Evolutionary conservation across 2,329 filamentous ascomycete species (phyloP), one percentile per base, ranked within the genome.

Genomic region (Colletotrichum sp.): DNA sequence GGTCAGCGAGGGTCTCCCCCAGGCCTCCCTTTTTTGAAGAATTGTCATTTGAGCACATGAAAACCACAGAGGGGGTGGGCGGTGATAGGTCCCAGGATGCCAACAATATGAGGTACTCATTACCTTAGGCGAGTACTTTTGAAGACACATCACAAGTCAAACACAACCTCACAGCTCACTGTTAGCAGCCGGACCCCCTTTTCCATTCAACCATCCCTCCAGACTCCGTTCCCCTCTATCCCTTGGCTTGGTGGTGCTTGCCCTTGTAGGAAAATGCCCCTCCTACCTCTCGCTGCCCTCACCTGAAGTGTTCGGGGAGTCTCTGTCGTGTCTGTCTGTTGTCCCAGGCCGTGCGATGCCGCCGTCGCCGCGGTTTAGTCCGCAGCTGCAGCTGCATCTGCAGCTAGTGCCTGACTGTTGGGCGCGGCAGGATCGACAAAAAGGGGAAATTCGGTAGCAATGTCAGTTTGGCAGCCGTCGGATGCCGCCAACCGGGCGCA

Each of bases 11-110:
- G 18, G n/a, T 32, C 65, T 30, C 32, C 21, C 18, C 24, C 44
- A 52, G 44, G 52, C 28, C 55, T 26, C 21, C 55, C 21, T 30
- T 59, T 24, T 24, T 39, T 26, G 62, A 39, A 32, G 62, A 64
- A 34, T 15, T 39, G 32, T 65, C 57, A 49, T 59, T 73, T 60
- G 64, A 32, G 44, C 44, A 52, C 44, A 52, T 21, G 44, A 52
- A 52, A 52, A 52, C 12, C 26, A 34, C 32, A 13, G 28, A 8
- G 30, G 32, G 32, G 59, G 70, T 64, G 73, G 73, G 18, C 30
- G 64, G 59, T 52, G 70, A 69, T 73, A 30, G 57, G 70, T 34
- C 57, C 73, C 15, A 69, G 69, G 8, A 52, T 75, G 57, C 60
- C 30, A 57, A 62, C n/a, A 62, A 44, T n/a, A 39, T 15, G 18